A percentile compares a stretch with the other conserved stretches of the same genome.
Evolutionary conservation across 2,329 filamentous ascomycete genomes (phyloP).

Genomic region (Monosporascus sp.): DNA sequence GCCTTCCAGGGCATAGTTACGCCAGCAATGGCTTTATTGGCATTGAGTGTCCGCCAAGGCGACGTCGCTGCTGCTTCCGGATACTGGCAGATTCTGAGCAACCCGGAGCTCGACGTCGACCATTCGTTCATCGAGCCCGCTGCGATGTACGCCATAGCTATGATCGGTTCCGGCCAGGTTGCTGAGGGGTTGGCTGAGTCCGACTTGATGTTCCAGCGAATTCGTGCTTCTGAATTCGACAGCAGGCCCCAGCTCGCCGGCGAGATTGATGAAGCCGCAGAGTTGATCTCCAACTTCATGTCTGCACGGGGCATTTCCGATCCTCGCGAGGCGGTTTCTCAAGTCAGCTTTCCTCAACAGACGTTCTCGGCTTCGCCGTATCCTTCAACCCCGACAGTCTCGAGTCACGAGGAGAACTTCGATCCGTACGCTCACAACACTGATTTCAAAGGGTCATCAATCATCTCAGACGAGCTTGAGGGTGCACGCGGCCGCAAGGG

Average conservation of each 20-base stretch:
- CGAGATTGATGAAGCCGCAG: constrained; percentile 81
- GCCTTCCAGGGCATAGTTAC: constrained; percentile 44
- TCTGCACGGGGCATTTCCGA: constrained; percentile 47
- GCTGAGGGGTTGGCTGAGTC: constrained; percentile 75
- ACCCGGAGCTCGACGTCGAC: constrained; percentile 53
- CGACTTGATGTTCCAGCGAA: constrained; percentile 80
- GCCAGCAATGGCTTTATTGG: constrained; percentile 75
- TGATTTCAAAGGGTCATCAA: constrained; percentile 87
- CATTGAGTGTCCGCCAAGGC: constrained; percentile 77
- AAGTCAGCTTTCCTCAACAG: constrained; percentile 39
- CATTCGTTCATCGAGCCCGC: constrained; percentile 76
- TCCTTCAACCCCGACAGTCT: constrained; percentile 48
- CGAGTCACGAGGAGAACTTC: constrained; percentile 72
- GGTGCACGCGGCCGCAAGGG: constrained; percentile 68
- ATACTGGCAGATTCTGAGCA: constrained; percentile 73
- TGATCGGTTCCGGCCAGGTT: constrained; percentile 80
- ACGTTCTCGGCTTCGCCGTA: constrained; percentile 46
- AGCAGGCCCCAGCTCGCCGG: constrained; percentile 56
- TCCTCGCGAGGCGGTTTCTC: constrained; percentile 47
- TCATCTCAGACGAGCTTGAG: constrained; percentile 87
- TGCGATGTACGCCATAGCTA: constrained; percentile 82
- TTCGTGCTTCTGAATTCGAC: constrained; percentile 56
- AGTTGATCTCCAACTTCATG: constrained; percentile 61
- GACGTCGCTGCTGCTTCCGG: constrained; percentile 71
- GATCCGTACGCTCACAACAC: constrained; percentile 88